Conservation (phyloP, 2,329 filamentous ascomycete species). For the Didymella pinodella region DNA sequence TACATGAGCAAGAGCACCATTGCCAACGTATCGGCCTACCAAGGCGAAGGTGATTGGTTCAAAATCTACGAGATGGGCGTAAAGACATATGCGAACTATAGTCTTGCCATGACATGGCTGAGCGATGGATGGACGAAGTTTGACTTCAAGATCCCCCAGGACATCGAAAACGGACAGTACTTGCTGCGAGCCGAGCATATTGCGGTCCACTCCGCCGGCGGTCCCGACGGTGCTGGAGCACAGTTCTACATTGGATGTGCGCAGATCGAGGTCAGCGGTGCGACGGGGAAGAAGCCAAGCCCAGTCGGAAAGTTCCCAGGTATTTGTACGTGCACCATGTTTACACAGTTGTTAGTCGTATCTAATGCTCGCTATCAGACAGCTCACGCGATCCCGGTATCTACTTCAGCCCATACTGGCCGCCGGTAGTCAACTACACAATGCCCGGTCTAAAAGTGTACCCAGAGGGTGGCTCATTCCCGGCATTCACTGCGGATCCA, state of each 20-base stretch:
- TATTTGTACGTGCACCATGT: conserved; percentile 22
- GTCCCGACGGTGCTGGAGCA: conserved; percentile 31
- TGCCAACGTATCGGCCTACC: conserved; percentile 72
- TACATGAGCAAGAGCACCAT: conserved; percentile 58
- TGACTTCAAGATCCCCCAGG: conserved; percentile 19
- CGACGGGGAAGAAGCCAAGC: conserved; percentile 41
- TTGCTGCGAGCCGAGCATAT: conserved; percentile 55
- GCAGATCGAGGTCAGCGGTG: conserved; percentile 51
- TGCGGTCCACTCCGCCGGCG: conserved; percentile 48
- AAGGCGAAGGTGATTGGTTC: conserved; percentile 64
- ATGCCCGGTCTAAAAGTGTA: conserved; percentile 21
- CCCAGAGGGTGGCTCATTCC: conserved; percentile 20
- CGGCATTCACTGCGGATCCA: conserved; percentile 18
- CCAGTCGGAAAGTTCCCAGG: conserved; percentile 51
- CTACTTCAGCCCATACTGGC: conserved; percentile 23
- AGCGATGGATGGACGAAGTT: conserved; percentile 21
- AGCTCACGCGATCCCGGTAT: conserved; percentile 16
- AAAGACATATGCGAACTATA: conserved; percentile 22
- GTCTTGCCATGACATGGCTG: conserved; percentile 17
- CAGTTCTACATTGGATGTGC: conserved; percentile 56
- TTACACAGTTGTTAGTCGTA: too few species aligned
- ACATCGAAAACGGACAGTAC: conserved; percentile 48
- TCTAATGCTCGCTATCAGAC: not conserved
- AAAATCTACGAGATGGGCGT: conserved; percentile 48
- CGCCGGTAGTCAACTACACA: conserved; percentile 20